Conservation (phyloP, 2,329 filamentous ascomycete species). For the Thielaviopsis punctulata region DNA sequence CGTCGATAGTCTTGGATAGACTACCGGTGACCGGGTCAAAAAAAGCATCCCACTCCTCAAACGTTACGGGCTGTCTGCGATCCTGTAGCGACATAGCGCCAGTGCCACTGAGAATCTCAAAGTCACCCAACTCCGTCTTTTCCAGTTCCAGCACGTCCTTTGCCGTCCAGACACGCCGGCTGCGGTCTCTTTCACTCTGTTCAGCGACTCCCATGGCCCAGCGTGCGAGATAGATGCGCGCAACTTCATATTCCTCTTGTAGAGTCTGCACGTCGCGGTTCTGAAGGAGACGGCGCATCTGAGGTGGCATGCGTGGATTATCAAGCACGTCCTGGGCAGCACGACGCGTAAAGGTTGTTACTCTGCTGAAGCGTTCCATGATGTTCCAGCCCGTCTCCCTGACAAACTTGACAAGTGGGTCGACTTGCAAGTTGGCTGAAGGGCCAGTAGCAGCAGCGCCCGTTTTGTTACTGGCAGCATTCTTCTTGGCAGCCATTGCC, state of each 20-base stretch:
- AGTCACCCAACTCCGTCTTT: conserved; percentile 86
- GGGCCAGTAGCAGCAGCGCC: conserved; percentile 29
- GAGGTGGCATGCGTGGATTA: conserved; percentile 77
- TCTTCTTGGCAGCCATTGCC: conserved; percentile 21
- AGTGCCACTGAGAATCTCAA: conserved; percentile 77
- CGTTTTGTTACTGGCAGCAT: conserved; percentile 20
- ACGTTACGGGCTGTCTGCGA: conserved; percentile 55
- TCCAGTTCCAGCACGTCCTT: conserved; percentile 86
- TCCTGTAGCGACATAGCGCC: conserved; percentile 59
- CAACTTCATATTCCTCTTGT: conserved; percentile 94
- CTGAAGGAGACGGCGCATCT: conserved; percentile 65
- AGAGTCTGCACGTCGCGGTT: conserved; percentile 91
- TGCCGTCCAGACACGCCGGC: conserved; percentile 81
- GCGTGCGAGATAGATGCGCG: conserved; percentile 77
- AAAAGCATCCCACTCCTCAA: conserved; percentile 80
- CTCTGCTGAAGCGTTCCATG: conserved; percentile 90
- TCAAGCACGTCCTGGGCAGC: conserved; percentile 87
- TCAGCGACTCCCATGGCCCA: conserved; percentile 99
- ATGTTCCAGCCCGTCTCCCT: conserved; percentile 95
- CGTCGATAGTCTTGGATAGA: conserved; percentile 65
- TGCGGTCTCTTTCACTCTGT: conserved; percentile 77
- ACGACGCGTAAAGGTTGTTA: conserved; percentile 84
- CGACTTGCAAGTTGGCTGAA: conserved; percentile 41
- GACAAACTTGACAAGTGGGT: conserved; percentile 80
- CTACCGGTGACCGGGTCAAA: conserved; percentile 64